Percentiles rank a stretch among this genome's conserved stretches.
phyloP scores from a whole-genome alignment of 1,284 basidiomycete species.

The Chalciporus piperatoides region DNA sequence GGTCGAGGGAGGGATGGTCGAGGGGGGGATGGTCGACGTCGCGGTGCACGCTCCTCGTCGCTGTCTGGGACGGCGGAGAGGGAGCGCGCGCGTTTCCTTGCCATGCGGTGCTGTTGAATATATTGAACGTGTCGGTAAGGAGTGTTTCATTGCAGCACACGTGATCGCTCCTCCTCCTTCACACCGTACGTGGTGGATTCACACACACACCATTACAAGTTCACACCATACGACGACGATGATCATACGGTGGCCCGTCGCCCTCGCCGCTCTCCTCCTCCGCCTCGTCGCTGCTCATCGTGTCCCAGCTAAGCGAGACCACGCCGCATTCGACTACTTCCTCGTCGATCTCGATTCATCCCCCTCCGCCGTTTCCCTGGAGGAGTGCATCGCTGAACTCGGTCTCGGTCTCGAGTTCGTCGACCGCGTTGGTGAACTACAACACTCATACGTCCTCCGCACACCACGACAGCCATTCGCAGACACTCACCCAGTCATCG shows the following conservation, averaged over 20 bases:
- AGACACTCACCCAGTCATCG: slow-evolving; percentile 48
- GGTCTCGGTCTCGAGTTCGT: slow-evolving; percentile 84
- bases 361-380: slow-evolving; percentile 46
- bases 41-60: slow-evolving; percentile 17
- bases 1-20: neutral
- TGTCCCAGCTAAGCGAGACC: slow-evolving; percentile 48
- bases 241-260: slow-evolving; percentile 13
- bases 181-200: too few relatives aligned
- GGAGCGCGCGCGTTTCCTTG: slow-evolving; percentile 28
- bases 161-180: slow-evolving; percentile 20
- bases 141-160: slow-evolving; percentile 13
- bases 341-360: slow-evolving; percentile 72
- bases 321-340: slow-evolving; percentile 88
- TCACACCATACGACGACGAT: too few relatives aligned
- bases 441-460: slow-evolving; percentile 84
- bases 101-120: slow-evolving; percentile 12
- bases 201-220: too few relatives aligned
- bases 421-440: slow-evolving; percentile 83
- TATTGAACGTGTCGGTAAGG: neutral
- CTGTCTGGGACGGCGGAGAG: slow-evolving; percentile 18
- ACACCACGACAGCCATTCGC: slow-evolving; percentile 36
- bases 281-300: slow-evolving; percentile 35
- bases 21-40: neutral
- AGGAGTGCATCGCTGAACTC: slow-evolving; percentile 57
- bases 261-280: slow-evolving; percentile 32